phyloP scores from a whole-genome alignment of 83 land plant species.

The Larix sibirica region DNA sequence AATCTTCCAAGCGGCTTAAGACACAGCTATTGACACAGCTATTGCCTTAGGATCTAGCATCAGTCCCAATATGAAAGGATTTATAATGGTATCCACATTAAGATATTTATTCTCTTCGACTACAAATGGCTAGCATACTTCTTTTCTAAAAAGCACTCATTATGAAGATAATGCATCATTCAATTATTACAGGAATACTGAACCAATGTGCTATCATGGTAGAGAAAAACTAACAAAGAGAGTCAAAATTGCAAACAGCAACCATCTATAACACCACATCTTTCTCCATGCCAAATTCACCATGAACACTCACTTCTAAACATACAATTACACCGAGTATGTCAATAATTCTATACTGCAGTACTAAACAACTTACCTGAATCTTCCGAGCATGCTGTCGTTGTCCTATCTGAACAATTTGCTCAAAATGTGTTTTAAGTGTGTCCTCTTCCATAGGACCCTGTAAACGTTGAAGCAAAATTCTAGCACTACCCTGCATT shows the following conservation, averaged over 20 bases:
- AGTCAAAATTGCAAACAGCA: neutral
- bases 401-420: conserved; percentile 59
- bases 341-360: neutral
- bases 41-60: neutral
- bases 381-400: conserved; percentile 30
- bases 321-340: too few species aligned
- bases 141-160: neutral
- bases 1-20: neutral
- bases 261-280: neutral
- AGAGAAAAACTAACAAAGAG: neutral
- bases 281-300: neutral
- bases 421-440: conserved; percentile 70
- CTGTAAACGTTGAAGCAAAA: conserved; percentile 66
- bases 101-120: neutral
- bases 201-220: too few species aligned
- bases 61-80: neutral
- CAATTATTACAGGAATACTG: too few species aligned
- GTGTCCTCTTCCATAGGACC: conserved; percentile 82
- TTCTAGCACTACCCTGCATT: conserved; percentile 78
- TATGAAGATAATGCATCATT: neutral
- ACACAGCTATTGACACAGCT: neutral
- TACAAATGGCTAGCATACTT: neutral
- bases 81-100: neutral
- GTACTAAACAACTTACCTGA: conserved; percentile 40
- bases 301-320: too few species aligned